These are phyloP conservation scores for Mucor racemosus DNA, from an alignment of 371 early-diverging fungal genomes.

Conservation along the genomic window DNA sequence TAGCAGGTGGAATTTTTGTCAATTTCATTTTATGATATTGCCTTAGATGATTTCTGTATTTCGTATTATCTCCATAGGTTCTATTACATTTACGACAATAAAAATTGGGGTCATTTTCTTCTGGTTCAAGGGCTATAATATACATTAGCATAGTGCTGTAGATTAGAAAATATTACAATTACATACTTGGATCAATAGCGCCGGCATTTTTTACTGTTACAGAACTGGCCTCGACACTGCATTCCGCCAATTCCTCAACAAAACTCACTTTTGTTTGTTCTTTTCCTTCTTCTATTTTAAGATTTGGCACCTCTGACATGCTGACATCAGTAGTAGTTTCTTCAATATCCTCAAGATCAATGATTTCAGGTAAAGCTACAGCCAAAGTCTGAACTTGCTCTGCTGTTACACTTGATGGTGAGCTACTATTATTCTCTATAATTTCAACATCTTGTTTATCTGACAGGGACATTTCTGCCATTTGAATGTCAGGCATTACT, in stretches of 20 bases:
- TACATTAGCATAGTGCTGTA: not conserved
- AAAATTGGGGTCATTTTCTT: not conserved
- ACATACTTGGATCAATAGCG: not conserved
- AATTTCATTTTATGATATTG: not conserved
- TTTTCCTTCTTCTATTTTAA: not conserved
- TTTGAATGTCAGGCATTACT: not conserved
- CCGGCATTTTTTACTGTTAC: not conserved
- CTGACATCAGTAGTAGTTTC: not conserved
- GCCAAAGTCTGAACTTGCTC: not conserved
- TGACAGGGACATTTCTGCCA: not conserved
- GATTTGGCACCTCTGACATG: not conserved
- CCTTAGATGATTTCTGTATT: not conserved
- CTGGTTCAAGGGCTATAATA: not conserved
- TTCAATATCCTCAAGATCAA: not conserved
- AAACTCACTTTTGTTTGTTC: not conserved
- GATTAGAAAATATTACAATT: too few species aligned
- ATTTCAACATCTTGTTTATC: not conserved
- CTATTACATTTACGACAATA: not conserved
- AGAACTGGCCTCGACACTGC: not conserved
- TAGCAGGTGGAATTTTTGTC: not conserved
- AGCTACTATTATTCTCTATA: not conserved
- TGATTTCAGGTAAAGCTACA: not conserved
- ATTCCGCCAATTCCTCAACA: not conserved
- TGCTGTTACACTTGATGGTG: not conserved
- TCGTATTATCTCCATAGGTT: not conserved